Percentiles rank a stretch among this genome's conserved stretches.
Conservation (phyloP, 352 stramenopile species). For the Thraustochytrium sp. region DNA sequence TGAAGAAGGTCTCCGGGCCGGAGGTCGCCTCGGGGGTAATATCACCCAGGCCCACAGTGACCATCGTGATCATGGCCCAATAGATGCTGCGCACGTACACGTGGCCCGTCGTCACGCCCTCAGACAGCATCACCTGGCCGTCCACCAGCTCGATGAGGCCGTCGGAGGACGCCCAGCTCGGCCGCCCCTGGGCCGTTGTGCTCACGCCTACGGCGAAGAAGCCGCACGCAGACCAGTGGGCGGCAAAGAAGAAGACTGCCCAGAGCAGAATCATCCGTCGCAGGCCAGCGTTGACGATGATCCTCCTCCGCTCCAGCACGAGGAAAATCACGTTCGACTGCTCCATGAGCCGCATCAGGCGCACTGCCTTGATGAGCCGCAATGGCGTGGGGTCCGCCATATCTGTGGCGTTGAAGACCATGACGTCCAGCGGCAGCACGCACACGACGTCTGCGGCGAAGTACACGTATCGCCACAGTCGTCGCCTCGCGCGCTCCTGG, state of each 20-base stretch:
- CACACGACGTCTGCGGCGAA: not conserved
- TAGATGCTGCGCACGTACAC: slow-evolving; percentile 42
- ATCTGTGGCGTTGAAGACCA: not conserved
- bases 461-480: not conserved
- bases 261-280: slow-evolving; percentile 42
- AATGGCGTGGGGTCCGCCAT: not conserved
- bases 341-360: slow-evolving; percentile 5
- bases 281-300: slow-evolving; percentile 42
- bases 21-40: not conserved
- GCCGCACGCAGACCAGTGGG: slow-evolving; percentile 39
- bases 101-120: not conserved
- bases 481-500: not conserved
- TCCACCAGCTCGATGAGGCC: not conserved
- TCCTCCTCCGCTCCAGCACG: not conserved
- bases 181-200: not conserved
- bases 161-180: not conserved
- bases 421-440: slow-evolving; percentile 14
- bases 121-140: not conserved
- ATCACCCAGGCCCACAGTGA: slow-evolving; percentile 47
- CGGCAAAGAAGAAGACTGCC: slow-evolving; percentile 28
- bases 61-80: slow-evolving; percentile 49
- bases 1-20: not conserved
- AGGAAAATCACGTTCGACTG: slow-evolving; percentile 31
- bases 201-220: not conserved
- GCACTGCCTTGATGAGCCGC: not conserved